Base-by-base conservation (phyloP, 305 asterid species). In the Fraxinus albicans region DNA sequence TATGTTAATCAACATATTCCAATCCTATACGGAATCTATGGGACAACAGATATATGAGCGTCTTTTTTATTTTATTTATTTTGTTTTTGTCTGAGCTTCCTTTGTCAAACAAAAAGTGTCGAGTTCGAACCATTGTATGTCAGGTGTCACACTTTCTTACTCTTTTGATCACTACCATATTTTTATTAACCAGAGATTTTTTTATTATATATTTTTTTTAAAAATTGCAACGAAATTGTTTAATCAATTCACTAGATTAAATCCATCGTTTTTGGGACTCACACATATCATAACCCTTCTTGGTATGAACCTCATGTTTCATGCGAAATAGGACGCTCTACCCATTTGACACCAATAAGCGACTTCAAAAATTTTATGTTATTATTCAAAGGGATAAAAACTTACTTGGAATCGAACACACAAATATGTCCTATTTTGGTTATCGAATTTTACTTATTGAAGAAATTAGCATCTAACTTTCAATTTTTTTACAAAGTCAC, bases 11-110 rank as follows among this genome's bases (percentile, higher is more conserved):
- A 81, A 83, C 36, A 36, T 77, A 80, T 86, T 85, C 86, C 55
- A 65, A n/a, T 53, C 74, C 58, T 2, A 58, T 55, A 80, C 81
- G 82, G 85, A 81, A 86, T 84, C 60, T 25, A 65, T 78, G 77
- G 75, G 38, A 23, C 70, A n/a, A 60, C 21, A 15, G 0, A 10
- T 47, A 47, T 34, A 29, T 29, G 33, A 29, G 33, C 3, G 3
- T 0, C 6, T 5, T 5, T 35, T 35, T 35, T 4, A 5, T 35
- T 35, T 35, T 35, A 5, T 35, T 35, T 1, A 38, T 38, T 4
- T 4, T 4, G 5, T 35, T 25, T 40, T 1, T 40, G 8, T 40
- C 1, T 1, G 2, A 8, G 44, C 47, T 7, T 38, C 2, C 15
- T 2, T 12, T 3, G 0, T 44, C 3, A 44, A 44, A 3, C 4